Base-by-base conservation (phyloP, 495 filamentous ascomycete genomes). In the Hyphodiscus hymeniophilus region DNA sequence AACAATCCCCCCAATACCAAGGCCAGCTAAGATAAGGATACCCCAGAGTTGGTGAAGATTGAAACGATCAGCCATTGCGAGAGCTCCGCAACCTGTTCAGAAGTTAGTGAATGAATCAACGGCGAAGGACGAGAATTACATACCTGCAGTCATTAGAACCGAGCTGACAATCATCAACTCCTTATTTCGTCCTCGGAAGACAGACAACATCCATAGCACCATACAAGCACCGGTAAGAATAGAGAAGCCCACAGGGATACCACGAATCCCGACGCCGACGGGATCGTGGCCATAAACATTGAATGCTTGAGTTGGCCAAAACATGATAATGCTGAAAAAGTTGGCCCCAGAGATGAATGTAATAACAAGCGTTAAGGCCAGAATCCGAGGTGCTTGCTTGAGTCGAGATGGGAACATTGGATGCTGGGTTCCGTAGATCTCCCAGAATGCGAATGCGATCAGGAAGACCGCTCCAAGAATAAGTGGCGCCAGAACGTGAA, bases 1-100 rank as follows among this genome's bases (percentile, higher is more conserved):
- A 8, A 86, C 79, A 28, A 88, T 85, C 4, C 83, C 84, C 12
- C 84, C 84, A 18, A 87, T 85, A n/a, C 84, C 84, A 7, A 87
- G 65, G 16, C 81, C 80, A 8, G 83, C 80, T 20, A 87, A 57
- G 45, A 77, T 62, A 36, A 87, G 69, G 32, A 87, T 62, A 23
- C 69, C 75, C 69, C 79, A 87, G 23, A 85, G 62, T 21, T 67
- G 59, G 45, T 73, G 57, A 24, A 87, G 66, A 53, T 86, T 86
- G 64, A 82, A 75, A 12, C 61, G 41, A 3, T 64, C 63, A 8
- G 73, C 77, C 16, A 73, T 66, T 2, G 82, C 67, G 31, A 88
- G 64, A 10, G 76, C 70, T 22, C 81, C 82, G 52, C 77, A 84
- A 24, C 83, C 82, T 31, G 77, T 76, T 7, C 3, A 35, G 4